These are phyloP conservation scores for Nevesoporus exiguus DNA, from an alignment of 768 basidiomycete genomes.

Conservation along the genomic window DNA sequence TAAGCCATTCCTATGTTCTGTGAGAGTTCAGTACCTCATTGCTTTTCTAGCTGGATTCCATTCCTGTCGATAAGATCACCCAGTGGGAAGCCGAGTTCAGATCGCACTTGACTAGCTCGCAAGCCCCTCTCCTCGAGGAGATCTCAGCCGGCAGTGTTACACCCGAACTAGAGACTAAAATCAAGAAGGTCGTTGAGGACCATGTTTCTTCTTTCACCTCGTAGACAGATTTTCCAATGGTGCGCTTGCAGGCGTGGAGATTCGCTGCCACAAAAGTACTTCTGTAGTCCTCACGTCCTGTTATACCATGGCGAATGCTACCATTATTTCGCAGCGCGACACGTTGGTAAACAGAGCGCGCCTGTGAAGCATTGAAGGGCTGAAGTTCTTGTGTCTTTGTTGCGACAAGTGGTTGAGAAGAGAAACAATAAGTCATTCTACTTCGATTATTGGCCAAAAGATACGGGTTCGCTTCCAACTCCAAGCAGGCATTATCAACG, in stretches of 20 bases:
- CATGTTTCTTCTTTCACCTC: slow-evolving; percentile 80
- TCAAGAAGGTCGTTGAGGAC: slow-evolving; percentile 92
- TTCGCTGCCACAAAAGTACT: slow-evolving; percentile 19
- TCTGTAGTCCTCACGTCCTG: slow-evolving; percentile 19
- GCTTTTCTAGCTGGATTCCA: slow-evolving; percentile 71
- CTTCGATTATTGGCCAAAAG: too few species aligned
- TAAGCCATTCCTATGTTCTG: slow-evolving; percentile 36
- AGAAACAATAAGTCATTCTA: too few species aligned
- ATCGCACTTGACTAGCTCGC: slow-evolving; percentile 72
- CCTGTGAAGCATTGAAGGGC: not conserved
- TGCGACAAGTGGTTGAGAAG: too few species aligned
- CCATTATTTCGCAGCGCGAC: slow-evolving; percentile 26
- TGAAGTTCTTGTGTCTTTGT: not conserved
- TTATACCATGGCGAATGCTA: slow-evolving; percentile 29
- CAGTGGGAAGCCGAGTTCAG: slow-evolving; percentile 94
- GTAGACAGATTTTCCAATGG: slow-evolving; percentile 32
- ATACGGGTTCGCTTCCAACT: not conserved
- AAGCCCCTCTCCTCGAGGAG: slow-evolving; percentile 75
- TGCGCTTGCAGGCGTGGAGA: slow-evolving; percentile 15
- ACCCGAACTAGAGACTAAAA: slow-evolving; percentile 87
- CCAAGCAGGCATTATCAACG: too few species aligned
- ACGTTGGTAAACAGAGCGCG: not conserved
- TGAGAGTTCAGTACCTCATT: not conserved
- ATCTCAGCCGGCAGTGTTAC: slow-evolving; percentile 83
- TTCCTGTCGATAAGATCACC: slow-evolving; percentile 93